These are phyloP conservation scores for Gynochthodes officinalis DNA, from an alignment of 257 asterid genomes.

Conservation along the genomic window DNA sequence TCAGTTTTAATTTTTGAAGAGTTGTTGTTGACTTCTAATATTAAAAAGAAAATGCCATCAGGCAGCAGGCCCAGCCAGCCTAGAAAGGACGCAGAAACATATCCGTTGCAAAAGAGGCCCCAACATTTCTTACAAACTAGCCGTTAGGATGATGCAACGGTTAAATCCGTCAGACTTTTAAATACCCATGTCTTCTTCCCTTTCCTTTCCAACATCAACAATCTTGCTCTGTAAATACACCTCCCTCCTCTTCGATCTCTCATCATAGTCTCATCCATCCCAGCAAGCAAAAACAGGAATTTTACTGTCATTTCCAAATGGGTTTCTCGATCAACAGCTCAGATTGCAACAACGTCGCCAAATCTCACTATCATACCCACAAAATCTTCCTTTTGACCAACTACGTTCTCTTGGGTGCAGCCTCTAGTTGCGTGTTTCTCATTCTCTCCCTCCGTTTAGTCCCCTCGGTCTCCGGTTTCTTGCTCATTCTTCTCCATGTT, in stretches of 20 bases:
- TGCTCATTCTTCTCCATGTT: constrained; percentile 72
- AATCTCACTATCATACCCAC: constrained; percentile 41
- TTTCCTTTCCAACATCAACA: background rate
- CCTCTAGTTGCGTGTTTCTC: constrained; percentile 76
- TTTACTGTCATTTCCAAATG: constrained; percentile 3
- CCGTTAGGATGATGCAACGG: constrained; percentile 25
- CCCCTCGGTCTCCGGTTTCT: constrained; percentile 53
- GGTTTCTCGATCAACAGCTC: constrained; percentile 16
- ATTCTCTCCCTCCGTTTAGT: constrained; percentile 70
- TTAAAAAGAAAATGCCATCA: no score
- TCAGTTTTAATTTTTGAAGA: no score
- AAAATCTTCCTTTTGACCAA: constrained; percentile 48
- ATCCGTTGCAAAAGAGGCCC: constrained; percentile 21
- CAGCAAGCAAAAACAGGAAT: background rate
- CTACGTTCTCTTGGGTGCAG: constrained; percentile 64
- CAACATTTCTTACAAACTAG: constrained; percentile 11
- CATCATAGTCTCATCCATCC: background rate
- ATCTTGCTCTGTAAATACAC: background rate
- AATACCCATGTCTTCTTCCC: constrained; percentile 5
- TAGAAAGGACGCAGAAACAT: no score
- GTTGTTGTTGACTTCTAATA: no score
- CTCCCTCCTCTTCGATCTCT: background rate
- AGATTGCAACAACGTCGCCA: constrained; percentile 8
- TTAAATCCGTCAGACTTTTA: constrained; percentile 14
- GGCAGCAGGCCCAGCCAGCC: background rate